Percentiles rank a stretch among this genome's conserved stretches.
phyloP scores from a whole-genome alignment of 2,329 filamentous ascomycete species.

The Xenoacremonium recifei region DNA sequence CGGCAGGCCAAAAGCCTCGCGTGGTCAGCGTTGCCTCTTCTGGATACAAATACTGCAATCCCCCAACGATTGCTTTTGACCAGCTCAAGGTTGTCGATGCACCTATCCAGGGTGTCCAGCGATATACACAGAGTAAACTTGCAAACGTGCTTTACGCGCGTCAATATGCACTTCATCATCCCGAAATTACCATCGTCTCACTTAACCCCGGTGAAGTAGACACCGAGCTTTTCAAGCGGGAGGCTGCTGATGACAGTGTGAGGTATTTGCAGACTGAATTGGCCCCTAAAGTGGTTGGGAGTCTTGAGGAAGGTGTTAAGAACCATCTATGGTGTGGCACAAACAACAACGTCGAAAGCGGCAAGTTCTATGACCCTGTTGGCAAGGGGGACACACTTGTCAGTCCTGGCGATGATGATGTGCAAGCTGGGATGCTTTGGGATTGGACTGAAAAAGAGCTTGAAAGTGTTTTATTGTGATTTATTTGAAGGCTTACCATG shows the following conservation, averaged over 20 bases:
- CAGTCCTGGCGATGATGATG: constrained; percentile 8
- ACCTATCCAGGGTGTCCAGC: constrained; percentile 3
- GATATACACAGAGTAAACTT: constrained; percentile 9
- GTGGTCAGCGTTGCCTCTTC: constrained; percentile 6
- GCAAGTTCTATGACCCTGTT: constrained; percentile 9
- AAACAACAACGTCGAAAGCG: constrained; percentile 1
- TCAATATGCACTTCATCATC: constrained; percentile 2
- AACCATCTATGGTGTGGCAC: constrained; percentile 10
- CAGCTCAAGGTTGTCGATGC: constrained; percentile 6
- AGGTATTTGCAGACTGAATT: constrained; percentile 4
- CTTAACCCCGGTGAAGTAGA: constrained; percentile 8
- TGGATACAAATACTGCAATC: constrained; percentile 6
- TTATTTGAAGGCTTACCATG: no score
- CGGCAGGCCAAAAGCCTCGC: constrained; percentile 3
- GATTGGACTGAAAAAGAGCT: constrained; percentile 7
- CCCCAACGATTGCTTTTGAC: constrained; percentile 5
- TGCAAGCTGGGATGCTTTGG: constrained; percentile 7
- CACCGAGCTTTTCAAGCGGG: constrained; percentile 6
- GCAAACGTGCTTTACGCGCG: constrained; percentile 9
- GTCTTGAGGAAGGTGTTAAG: constrained; percentile 8
- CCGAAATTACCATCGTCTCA: constrained; percentile 3
- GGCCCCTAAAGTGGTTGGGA: background rate
- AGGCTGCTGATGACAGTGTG: constrained; percentile 5
- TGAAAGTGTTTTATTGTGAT: background rate
- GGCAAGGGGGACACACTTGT: constrained; percentile 1